Conservation (phyloP, 2,329 filamentous ascomycete genomes). For the Fusarium pilosicola region DNA sequence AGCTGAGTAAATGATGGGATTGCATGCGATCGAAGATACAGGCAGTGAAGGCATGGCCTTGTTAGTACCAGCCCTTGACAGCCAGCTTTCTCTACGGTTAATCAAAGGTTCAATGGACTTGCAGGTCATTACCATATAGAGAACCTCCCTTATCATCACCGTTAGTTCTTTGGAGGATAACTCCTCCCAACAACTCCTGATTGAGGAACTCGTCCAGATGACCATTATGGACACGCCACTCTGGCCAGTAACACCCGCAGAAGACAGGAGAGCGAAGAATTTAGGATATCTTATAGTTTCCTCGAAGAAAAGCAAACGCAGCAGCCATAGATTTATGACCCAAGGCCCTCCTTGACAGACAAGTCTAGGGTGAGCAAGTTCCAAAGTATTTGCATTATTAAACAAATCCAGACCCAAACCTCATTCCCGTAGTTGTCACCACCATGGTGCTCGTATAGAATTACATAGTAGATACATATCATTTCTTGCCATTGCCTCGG, state of each 20-base stretch:
- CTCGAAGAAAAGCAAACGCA: no score
- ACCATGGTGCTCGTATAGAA: conserved; percentile 2
- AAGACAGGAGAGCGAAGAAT: background rate
- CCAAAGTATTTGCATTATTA: conserved; percentile 1
- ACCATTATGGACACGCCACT: background rate
- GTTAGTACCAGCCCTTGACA: background rate
- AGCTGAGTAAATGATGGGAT: background rate
- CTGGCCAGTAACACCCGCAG: background rate
- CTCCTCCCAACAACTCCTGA: background rate
- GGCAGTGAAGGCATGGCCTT: background rate
- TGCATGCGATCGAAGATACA: background rate
- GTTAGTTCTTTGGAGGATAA: background rate
- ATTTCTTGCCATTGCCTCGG: conserved; percentile 42
- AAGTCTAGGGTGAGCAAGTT: background rate
- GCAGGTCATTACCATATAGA: background rate
- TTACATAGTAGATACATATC: conserved; percentile 22
- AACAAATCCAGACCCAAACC: background rate
- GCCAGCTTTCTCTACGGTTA: background rate
- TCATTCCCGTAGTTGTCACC: conserved; percentile 13
- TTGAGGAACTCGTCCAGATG: background rate
- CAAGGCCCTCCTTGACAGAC: background rate
- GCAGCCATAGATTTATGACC: background rate
- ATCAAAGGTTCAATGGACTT: background rate
- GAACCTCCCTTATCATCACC: background rate
- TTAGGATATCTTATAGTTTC: no score